Base-by-base conservation (phyloP, 2,329 filamentous ascomycete genomes). In the Cladophialophora yegresii region DNA sequence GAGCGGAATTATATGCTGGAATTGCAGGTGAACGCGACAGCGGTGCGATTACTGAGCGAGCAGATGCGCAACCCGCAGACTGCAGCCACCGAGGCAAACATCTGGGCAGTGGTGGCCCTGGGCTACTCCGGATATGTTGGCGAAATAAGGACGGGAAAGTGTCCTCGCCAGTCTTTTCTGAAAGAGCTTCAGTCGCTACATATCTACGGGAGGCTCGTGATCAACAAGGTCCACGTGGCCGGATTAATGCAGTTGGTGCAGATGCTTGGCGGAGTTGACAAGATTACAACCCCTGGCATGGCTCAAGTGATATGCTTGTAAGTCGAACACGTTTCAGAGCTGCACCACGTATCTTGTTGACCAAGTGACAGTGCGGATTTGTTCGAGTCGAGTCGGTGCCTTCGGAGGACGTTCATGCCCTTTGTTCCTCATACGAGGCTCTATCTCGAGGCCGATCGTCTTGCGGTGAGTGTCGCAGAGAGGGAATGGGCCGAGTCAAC, bases 151-250 rank as follows among this genome's bases (percentile, higher is more conserved):
- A 33, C 9, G n/a, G 51, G 51, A 28, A 13, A 32, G 16, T n/a
- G 51, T 22, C 51, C 28, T 32, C 51, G 51, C 16, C 26, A 33
- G 9, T 54, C 28, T 22, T 54, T 6, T 32, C 30, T 54, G 51
- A 33, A 54, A 54, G 51, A 54, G 20, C 28, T 54, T 10, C 51
- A 54, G 28, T 54, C 51, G 3, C 51, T 54, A 16, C 26, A 54
- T 28, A 22, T 20, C n/a, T 54, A 54, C 28, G 51, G 51, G 28
- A 54, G 51, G 28, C 28, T 33, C 2, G 51, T 30, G 22, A 20
- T 54, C 16, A 33, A 54, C 51, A 54, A 30, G 51, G 12, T 28
- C n/a, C 12, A 33, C 9, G 26, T 54, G 23, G n/a, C 23, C n/a
- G 28, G 51, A 20, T 22, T 54, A 23, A 54, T 32, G 51, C 51